Conservation (phyloP, 2,329 filamentous ascomycete genomes). For the Claviceps sp. region DNA sequence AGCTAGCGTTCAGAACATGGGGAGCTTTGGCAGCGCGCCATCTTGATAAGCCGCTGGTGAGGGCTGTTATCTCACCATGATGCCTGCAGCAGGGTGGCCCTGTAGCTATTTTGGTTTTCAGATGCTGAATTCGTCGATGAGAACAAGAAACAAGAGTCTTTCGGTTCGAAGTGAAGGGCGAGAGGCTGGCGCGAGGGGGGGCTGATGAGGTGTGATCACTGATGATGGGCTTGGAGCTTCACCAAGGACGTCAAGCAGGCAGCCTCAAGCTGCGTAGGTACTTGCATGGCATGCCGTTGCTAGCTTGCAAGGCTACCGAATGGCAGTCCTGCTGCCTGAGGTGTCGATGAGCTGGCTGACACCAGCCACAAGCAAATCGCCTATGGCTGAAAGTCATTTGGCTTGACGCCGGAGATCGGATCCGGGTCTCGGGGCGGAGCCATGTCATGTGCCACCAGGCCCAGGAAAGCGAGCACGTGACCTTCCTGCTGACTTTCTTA, state of each 20-base stretch:
- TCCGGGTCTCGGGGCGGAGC: background rate
- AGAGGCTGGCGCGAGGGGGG: background rate
- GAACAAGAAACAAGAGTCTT: background rate
- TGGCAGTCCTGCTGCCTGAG: background rate
- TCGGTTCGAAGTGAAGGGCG: background rate
- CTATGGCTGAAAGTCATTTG: background rate
- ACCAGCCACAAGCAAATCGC: background rate
- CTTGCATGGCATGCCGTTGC: background rate
- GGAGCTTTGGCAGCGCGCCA: background rate
- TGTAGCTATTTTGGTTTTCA: background rate
- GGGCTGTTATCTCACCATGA: constrained; percentile 10
- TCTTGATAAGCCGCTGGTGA: background rate
- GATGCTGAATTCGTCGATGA: background rate
- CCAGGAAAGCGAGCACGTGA: too few species aligned
- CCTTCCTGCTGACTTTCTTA: too few species aligned
- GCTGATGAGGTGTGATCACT: background rate
- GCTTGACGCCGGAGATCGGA: background rate
- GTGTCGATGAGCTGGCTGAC: background rate
- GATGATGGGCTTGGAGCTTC: constrained; percentile 17
- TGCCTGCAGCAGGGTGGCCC: constrained; percentile 3
- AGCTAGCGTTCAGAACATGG: constrained; percentile 2
- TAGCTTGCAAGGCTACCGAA: background rate
- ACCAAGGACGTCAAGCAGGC: constrained; percentile 5
- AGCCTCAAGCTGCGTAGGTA: constrained; percentile 3
- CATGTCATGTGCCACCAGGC: background rate